Evolutionary conservation across 495 filamentous ascomycete species (phyloP), one percentile per base, ranked within the genome.

Genomic region (Hypoxylon rickii): DNA sequence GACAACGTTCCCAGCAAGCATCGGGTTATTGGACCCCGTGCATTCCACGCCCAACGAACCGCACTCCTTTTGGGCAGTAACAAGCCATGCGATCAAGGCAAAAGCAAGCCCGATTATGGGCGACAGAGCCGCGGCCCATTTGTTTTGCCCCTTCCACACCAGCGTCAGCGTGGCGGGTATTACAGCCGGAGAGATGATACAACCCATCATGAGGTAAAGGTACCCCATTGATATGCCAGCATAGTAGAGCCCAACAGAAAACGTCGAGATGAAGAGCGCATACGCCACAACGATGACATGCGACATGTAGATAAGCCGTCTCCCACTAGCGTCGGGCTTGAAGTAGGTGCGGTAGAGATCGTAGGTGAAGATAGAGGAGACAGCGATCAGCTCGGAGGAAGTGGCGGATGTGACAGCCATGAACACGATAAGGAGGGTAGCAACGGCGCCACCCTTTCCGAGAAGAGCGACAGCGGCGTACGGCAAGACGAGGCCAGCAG

Each of bases 391-490:
- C 69, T 97, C 89, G 0, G 90, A 88, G 11, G 92, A 96, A 44
- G 86, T 89, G 8, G 93, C 92, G 8, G 85, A 89, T 2, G 93
- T 97, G 37, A 97, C 92, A 13, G 93, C 93, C 89, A 97, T 96
- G 78, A 97, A 97, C 45, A 97, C 84, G 49, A 97, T 86, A 11
- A 97, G 74, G 0, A 95, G 81, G 0, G 90, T 90, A 19, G 84
- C 89, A 18, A 85, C 86, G 2, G 93, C 93, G 24, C 93, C 93
- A 7, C 92, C 92, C 63, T 87, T 89, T 2, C 93, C 93, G 17
- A 96, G 80, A 3, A 97, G 70, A n/a, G 92, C 89, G 44, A 96
- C 89, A 1, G 93, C 87, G 2, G 91, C 93, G 49, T 90, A 89
- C 0, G 93, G 93, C 0, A 97, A 79, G 16, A 96, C 92, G 1